Base-by-base conservation (phyloP, 108 stramenopile species). In the Cyclotella cryptica region DNA sequence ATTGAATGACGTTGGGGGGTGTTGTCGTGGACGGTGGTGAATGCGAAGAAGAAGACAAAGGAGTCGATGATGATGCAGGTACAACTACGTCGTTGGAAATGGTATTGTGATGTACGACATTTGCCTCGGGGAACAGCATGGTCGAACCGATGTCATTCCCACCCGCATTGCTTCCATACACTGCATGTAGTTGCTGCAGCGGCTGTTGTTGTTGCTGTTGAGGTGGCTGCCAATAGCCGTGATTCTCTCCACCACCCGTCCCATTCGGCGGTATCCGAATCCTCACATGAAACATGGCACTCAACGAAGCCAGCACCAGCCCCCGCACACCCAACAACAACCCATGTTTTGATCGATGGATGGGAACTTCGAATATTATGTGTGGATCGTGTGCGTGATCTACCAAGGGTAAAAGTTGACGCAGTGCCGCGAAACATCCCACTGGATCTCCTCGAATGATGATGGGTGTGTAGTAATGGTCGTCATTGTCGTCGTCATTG, bases 211-310 rank as follows among this genome's bases (percentile, higher is more conserved):
- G n/a, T n/a, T n/a, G n/a, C 44, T 69, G 51, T 47, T 74, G 66
- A 27, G 41, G 66, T 22, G 49, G 78, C 17, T 71, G 29, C 72
- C 72, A 74, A 27, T 64, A 40, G 8, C 60, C 68, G 58, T 60
- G 7, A 4, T 52, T 41, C 39, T 12, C 30, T 39, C 54, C 55
- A 24, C 24, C 22, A 5, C 5, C 24, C n/a, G 51, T 29, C 10
- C 52, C 52, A 52, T 80, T 79, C 19, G 85, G 88, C 4, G 93
- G 93, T 10, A 92, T 84, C 89, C 90, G 88, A 55, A 95, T 92
- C n/a, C 93, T 81, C 17, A 86, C 86, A 7, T 82, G 30, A 40
- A 79, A 66, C 18, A 74, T 76, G 30, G 91, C 91, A 43, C 81
- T 84, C 10, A 89, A 47, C 29, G 73, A 75, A 22, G 87, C 87